Evolutionary conservation across 768 basidiomycete genomes (phyloP), one percentile per base, ranked within the genome.

Genomic region (Filobasidium wieringae): DNA sequence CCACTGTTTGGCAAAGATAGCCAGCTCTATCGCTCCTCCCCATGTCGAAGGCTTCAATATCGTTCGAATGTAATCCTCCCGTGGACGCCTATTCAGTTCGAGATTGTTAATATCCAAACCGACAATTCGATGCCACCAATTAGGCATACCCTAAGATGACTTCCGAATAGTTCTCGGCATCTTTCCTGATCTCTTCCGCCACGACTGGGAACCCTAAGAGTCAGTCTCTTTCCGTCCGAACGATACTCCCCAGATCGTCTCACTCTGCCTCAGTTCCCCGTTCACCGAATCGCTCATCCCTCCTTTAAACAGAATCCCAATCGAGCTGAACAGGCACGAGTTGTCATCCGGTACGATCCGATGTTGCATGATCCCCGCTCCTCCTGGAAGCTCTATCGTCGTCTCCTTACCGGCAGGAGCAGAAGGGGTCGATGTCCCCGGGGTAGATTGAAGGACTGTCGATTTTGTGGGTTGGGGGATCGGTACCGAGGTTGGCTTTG

Each of bases 321-420:
- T 78, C 2, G 90, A 83, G 2, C 86, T 86, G 76, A 96, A 97
- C 30, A 97, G 77, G 72, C 93, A 97, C 1, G 89, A 87, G 67
- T 97, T 97, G 75, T 97, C 93, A 67, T 97, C 93, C n/a, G 91
- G 92, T 17, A 93, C 88, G 55, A 90, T 79, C 82, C 87, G 62
- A 34, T 61, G 45, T 32, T 61, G 33, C n/a, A 66, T 39, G 22
- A 51, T 41, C 55, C 57, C 43, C 31, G 33, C 15, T 3, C 32
- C 32, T 7, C 9, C 27, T 4, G 50, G 32, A 3, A 51, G 19
- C 32, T 39, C 32, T 2, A 33, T 27, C 17, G 27, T 34, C 52
- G 52, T 53, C 36, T 24, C 22, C n/a, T 34, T 26, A n/a, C 29
- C 22, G 39, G 52, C 29, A 26, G 52, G 52, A n/a, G 52, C 29